Conservation (phyloP, 805 yeast species). For the Saturnispora quitensis region DNA sequence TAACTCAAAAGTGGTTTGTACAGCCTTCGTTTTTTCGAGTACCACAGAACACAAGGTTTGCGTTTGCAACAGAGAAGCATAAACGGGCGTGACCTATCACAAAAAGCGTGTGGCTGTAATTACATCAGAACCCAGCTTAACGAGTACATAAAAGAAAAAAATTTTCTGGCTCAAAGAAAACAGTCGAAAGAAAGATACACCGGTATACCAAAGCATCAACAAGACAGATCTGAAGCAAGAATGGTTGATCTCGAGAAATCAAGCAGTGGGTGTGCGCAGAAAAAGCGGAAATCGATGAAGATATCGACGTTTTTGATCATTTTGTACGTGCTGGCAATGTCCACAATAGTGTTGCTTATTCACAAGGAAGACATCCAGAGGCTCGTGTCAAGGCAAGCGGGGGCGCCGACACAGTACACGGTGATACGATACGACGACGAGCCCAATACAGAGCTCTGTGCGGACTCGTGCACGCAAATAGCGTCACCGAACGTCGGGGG, state of each 20-base stretch:
- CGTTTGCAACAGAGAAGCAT: not conserved
- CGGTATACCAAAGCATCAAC: not conserved
- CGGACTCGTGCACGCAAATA: not conserved
- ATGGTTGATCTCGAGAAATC: not conserved
- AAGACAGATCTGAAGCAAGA: not conserved
- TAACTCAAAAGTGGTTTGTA: not conserved
- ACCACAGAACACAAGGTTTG: not conserved
- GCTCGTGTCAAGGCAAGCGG: not conserved
- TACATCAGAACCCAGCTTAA: not conserved
- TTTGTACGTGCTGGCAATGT: not conserved
- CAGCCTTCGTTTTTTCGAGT: not conserved
- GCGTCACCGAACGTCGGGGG: not conserved
- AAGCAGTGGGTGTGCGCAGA: not conserved
- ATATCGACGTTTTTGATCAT: not conserved
- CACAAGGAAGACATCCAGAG: not conserved
- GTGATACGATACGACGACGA: not conserved
- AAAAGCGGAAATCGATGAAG: not conserved
- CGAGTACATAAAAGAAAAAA: not conserved
- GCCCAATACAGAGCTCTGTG: not conserved
- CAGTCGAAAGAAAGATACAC: not conserved
- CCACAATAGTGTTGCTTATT: not conserved
- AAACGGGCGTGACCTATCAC: not conserved
- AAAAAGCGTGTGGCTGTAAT: not conserved
- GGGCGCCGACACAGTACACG: not conserved
- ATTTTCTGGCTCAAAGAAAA: not conserved